Base-by-base conservation (phyloP, 805 yeast genomes). In the Teunomyces lycoperdinae region DNA sequence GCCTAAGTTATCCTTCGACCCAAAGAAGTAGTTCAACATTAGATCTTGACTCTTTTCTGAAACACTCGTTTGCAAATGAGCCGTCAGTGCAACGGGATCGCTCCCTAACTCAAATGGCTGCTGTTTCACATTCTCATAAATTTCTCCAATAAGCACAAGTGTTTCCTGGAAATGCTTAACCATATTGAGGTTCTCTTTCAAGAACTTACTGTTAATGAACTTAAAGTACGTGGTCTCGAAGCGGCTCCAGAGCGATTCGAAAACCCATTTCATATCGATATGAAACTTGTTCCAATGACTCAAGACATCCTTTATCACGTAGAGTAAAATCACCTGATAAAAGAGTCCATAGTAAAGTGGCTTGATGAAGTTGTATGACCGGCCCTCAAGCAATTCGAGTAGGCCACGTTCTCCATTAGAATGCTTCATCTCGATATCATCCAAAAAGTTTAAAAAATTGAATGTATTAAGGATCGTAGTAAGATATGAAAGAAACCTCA, bases 401-500 rank as follows among this genome's bases (percentile, higher is more conserved):
- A 63, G n/a, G 43, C 50, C 44, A 7, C 31, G 31, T 10, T 36
- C 10, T 7, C 42, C 44, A 9, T 28, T 33, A 11, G 36, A 32
- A 16, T 39, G 42, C 34, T 14, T 31, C 14, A 5, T 45, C 51
- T 34, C 46, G 13, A 38, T 42, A 4, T 54, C 55, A 47, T 60
- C 60, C 31, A 67, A 38, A 17, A 44, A 42, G 29, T 44, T 31
- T 42, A 61, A 64, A 42, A 57, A 62, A 47, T 66, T 66, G 44
- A 62, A 62, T 17, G 57, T 16, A 28, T 57, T 51, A 16, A 58
- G 13, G 54, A 67, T 58, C 2, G 63, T 33, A 10, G 70, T 61
- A n/a, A 61, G 26, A 50, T 60, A 65, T 16, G 63, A 54, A 3
- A 61, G 47, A 44, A 55, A 64, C 28, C 68, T 43, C 36, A 67